Percentiles rank a stretch among this genome's conserved stretches.
phyloP scores from a whole-genome alignment of 768 basidiomycete species.

The Russula olivacea region DNA sequence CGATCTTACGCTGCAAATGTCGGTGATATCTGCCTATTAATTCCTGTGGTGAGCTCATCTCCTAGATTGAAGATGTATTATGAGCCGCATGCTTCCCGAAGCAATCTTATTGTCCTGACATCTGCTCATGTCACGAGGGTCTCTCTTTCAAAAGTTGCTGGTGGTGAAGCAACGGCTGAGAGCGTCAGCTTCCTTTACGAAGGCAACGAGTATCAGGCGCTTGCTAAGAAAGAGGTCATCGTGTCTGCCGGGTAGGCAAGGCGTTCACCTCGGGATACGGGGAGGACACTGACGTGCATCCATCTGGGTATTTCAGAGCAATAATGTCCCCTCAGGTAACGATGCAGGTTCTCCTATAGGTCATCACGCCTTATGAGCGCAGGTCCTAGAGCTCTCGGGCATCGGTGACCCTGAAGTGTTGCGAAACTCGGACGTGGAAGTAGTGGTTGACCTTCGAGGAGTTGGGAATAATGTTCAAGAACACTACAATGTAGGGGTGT shows the following conservation, averaged over 20 bases:
- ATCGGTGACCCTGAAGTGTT: conserved; percentile 20
- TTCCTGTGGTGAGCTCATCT: background rate
- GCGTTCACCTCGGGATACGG: too few species aligned
- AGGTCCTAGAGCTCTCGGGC: conserved; percentile 25
- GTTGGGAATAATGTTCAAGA: conserved; percentile 25
- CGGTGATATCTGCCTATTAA: background rate
- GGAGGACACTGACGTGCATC: background rate
- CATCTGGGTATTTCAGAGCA: background rate
- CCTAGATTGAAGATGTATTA: conserved; percentile 22
- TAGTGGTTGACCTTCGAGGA: conserved; percentile 11
- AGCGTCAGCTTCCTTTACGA: conserved; percentile 18
- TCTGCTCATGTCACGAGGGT: conserved; percentile 19
- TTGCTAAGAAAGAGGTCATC: conserved; percentile 18
- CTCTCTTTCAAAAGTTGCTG: background rate
- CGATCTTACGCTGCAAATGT: conserved; percentile 21
- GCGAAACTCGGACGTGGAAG: conserved; percentile 8
- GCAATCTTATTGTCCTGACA: conserved; percentile 26
- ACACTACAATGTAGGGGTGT: conserved; percentile 2
- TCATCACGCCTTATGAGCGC: background rate
- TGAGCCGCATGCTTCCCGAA: conserved; percentile 23
- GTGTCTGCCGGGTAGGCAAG: conserved; percentile 22
- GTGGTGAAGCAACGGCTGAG: conserved; percentile 1
- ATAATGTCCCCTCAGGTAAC: conserved; percentile 20
- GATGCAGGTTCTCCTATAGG: background rate
- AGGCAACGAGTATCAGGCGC: conserved; percentile 9